Evolutionary conservation across 2,329 filamentous ascomycete species (phyloP).

Genomic region (Chaetomiaceae sp.): DNA sequence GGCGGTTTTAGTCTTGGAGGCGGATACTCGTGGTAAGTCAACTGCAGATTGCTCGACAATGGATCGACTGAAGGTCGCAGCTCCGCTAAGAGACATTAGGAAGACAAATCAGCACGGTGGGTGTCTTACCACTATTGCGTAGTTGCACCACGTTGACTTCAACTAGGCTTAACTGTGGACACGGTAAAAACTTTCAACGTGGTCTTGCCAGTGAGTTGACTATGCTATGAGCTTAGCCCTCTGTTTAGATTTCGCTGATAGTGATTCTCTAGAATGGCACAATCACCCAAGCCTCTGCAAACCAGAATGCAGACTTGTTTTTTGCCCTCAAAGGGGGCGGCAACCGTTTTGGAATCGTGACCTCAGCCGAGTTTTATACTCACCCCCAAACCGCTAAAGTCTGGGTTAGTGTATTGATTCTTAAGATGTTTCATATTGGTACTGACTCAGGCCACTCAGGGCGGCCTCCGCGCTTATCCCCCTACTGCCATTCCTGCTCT

Average conservation of each 20-base stretch:
- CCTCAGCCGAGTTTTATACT: constrained; percentile 23
- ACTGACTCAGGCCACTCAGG: constrained; percentile 2
- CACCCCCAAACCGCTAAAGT: constrained; percentile 21
- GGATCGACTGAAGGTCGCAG: background rate
- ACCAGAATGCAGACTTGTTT: constrained; percentile 23
- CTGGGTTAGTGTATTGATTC: constrained; percentile 12
- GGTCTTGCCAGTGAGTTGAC: constrained; percentile 24
- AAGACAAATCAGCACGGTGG: constrained; percentile 29
- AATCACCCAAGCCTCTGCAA: constrained; percentile 21
- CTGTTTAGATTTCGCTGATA: background rate
- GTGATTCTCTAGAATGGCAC: constrained; percentile 23
- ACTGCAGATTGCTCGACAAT: background rate
- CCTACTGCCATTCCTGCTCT: constrained; percentile 17
- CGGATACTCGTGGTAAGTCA: constrained; percentile 26
- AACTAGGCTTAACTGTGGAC: constrained; percentile 23
- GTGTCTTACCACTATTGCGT: background rate
- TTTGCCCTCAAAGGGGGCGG: constrained; percentile 28
- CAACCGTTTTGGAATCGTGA: constrained; percentile 27
- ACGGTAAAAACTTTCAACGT: constrained; percentile 25
- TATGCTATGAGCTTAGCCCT: background rate
- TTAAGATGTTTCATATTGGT: background rate
- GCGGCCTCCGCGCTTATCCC: constrained; percentile 21
- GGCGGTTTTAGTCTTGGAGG: constrained; percentile 28
- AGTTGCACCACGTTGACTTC: background rate
- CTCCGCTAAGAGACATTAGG: constrained; percentile 10